Percentiles rank a stretch among this genome's conserved stretches.
Conservation (phyloP, 1,284 basidiomycete genomes). For the Marasmius oreades region DNA sequence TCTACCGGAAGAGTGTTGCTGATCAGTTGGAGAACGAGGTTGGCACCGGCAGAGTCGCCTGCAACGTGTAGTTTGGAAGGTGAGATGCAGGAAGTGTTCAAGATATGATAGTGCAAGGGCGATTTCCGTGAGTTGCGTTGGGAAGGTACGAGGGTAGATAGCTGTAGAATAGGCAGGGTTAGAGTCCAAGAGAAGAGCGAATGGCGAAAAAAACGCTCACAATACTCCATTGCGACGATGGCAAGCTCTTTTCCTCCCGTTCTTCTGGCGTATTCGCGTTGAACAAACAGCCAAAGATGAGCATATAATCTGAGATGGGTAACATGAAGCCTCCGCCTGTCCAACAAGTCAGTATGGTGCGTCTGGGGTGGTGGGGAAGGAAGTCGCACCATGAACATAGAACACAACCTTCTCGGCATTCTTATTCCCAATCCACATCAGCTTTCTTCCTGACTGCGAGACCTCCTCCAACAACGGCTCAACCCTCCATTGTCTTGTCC, state of each 20-base stretch:
- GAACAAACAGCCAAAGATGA: conserved; percentile 14
- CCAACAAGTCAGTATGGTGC: background rate
- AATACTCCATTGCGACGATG: conserved; percentile 16
- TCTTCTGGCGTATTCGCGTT: conserved; percentile 11
- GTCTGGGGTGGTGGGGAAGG: background rate
- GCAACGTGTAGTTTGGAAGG: conserved; percentile 47
- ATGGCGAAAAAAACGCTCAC: conserved; percentile 6
- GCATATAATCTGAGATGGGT: conserved; percentile 4
- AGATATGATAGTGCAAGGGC: conserved; percentile 30
- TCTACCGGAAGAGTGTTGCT: conserved; percentile 26
- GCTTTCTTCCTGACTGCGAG: background rate
- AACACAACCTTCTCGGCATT: conserved; percentile 33
- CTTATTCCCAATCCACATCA: conserved; percentile 37
- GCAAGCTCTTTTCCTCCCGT: conserved; percentile 10
- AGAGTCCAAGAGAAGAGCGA: background rate
- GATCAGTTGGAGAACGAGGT: conserved; percentile 43
- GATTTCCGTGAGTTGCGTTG: conserved; percentile 33
- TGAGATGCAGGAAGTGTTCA: conserved; percentile 28
- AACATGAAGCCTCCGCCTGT: conserved; percentile 16
- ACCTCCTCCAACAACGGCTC: conserved; percentile 14
- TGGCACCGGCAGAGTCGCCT: conserved; percentile 48
- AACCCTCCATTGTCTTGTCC: conserved; percentile 27
- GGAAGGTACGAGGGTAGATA: conserved; percentile 26
- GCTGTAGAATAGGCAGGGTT: conserved; percentile 12
- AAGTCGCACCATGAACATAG: conserved; percentile 33